Conservation (phyloP, 2,329 filamentous ascomycete species). For the Trichoderma citrinoviride region DNA sequence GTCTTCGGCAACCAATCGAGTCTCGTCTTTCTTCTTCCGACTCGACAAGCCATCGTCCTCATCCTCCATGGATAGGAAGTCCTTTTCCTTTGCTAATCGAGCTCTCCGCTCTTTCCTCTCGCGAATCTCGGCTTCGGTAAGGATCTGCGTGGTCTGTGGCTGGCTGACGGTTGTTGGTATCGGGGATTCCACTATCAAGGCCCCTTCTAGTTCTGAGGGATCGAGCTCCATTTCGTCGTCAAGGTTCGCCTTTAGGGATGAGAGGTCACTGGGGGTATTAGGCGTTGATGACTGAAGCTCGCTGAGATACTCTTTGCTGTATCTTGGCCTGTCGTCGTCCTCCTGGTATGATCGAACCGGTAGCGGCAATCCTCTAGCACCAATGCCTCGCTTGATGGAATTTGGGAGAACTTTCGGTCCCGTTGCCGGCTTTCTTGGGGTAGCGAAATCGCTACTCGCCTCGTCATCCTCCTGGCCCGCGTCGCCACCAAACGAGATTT, state of each 20-base stretch:
- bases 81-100: conserved; percentile 68
- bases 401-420: conserved; percentile 64
- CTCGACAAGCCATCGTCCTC: conserved; percentile 44
- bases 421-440: conserved; percentile 64
- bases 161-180: conserved; percentile 33
- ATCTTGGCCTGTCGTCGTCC: conserved; percentile 70
- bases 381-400: conserved; percentile 53
- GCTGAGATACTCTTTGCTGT: conserved; percentile 82
- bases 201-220: conserved; percentile 60
- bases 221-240: conserved; percentile 56
- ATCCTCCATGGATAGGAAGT: conserved; percentile 63
- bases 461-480: conserved; percentile 51
- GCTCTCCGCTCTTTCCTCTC: conserved; percentile 88
- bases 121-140: conserved; percentile 79
- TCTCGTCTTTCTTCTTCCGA: conserved; percentile 62
- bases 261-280: conserved; percentile 68
- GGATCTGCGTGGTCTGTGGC: conserved; percentile 53
- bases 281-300: conserved; percentile 85
- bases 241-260: conserved; percentile 43
- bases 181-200: conserved; percentile 58
- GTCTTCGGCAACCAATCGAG: conserved; percentile 77
- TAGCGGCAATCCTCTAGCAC: conserved; percentile 51
- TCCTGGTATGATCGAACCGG: conserved; percentile 48
- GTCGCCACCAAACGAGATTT: conserved; percentile 72
- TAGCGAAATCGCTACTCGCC: conserved; percentile 50